These are phyloP conservation scores for Mycena venus DNA, from an alignment of 768 basidiomycete species.

Conservation along the genomic window DNA sequence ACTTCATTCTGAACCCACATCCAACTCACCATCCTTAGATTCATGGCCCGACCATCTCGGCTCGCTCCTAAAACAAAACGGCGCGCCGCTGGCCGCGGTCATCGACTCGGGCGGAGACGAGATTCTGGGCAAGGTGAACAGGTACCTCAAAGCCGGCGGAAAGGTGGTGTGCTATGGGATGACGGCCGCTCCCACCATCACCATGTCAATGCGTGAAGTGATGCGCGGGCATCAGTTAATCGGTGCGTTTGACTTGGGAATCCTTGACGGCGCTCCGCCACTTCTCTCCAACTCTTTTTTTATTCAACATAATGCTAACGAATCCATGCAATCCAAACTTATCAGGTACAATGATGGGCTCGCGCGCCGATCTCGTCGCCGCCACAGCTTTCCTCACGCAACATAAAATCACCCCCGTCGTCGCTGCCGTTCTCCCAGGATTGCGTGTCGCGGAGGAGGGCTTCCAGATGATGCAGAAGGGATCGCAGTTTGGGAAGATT, in stretches of 20 bases:
- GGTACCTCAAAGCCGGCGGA: constrained; percentile 69
- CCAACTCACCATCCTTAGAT: constrained; percentile 37
- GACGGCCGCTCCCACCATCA: constrained; percentile 71
- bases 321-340: neutral
- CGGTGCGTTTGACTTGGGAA: constrained; percentile 61
- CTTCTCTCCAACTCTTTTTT: too few relatives aligned
- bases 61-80: constrained; percentile 52
- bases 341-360: constrained; percentile 88
- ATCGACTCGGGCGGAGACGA: constrained; percentile 81
- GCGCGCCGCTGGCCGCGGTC: constrained; percentile 65
- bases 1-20: too few relatives aligned
- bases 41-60: constrained; percentile 68
- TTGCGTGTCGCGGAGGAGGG: constrained; percentile 75
- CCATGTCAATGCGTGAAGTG: constrained; percentile 84
- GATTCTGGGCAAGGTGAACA: constrained; percentile 64
- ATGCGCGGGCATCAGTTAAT: constrained; percentile 80
- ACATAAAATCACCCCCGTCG: constrained; percentile 77
- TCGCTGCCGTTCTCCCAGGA: constrained; percentile 79
- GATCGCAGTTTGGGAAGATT: constrained; percentile 85
- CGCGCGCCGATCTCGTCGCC: constrained; percentile 76
- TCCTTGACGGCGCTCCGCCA: neutral
- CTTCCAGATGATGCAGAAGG: constrained; percentile 74
- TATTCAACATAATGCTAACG: neutral
- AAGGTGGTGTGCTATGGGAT: constrained; percentile 77
- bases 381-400: constrained; percentile 78